Evolutionary conservation across 352 stramenopile species (phyloP).

Genomic region (Achlya hypogyna): DNA sequence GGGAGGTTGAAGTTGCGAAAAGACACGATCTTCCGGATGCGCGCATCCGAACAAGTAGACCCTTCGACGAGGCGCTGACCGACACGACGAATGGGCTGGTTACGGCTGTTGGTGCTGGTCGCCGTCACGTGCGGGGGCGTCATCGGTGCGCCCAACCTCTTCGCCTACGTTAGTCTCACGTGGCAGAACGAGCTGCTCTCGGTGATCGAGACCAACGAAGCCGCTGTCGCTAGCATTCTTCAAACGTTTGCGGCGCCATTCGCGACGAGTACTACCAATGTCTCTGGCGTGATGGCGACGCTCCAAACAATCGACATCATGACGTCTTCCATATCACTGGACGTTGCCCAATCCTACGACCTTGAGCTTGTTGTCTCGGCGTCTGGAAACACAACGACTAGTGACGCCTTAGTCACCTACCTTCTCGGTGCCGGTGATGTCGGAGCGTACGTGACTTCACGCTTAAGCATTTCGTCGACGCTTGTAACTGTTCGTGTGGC

Average conservation of each 20-base stretch:
- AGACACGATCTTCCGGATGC: no score
- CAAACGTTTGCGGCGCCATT: background rate
- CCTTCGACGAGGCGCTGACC: no score
- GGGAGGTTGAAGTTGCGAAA: no score
- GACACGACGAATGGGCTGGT: no score
- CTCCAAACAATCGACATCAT: background rate
- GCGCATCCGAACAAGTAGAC: no score
- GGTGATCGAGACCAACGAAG: background rate
- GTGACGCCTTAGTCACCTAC: background rate
- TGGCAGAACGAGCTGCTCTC: slow-evolving; percentile 7
- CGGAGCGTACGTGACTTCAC: background rate
- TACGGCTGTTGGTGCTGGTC: no score
- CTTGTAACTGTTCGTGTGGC: background rate
- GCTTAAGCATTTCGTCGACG: background rate
- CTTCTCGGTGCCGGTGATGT: background rate
- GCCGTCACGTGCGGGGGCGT: background rate
- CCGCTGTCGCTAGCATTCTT: background rate
- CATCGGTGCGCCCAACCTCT: background rate
- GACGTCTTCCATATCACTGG: background rate
- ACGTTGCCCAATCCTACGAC: background rate
- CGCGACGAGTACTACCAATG: background rate
- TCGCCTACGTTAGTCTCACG: background rate
- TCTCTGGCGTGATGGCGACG: background rate
- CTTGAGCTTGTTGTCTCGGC: background rate
- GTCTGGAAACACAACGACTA: background rate